These are phyloP conservation scores for Plicaturopsis crispa DNA, from an alignment of 768 basidiomycete species.

Conservation along the genomic window DNA sequence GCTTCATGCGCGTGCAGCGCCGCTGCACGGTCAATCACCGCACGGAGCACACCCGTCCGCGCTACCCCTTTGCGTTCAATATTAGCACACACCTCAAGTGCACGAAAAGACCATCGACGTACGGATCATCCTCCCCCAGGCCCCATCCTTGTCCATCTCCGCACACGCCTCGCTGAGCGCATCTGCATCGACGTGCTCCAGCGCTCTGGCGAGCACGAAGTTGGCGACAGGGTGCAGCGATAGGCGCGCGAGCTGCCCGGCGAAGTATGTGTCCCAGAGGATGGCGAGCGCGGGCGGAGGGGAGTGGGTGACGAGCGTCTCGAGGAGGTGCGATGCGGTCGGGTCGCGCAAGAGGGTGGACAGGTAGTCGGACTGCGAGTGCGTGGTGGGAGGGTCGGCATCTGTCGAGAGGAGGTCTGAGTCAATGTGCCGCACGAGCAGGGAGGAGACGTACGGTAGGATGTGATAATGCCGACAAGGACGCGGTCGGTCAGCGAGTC, in stretches of 20 bases:
- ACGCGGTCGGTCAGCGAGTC: conserved; percentile 80
- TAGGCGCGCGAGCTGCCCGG: conserved; percentile 61
- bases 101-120: conserved; percentile 22
- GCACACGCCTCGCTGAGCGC: conserved; percentile 47
- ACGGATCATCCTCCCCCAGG: conserved; percentile 65
- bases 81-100: conserved; percentile 2
- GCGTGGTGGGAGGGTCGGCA: conserved; percentile 22
- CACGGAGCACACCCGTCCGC: conserved; percentile 72
- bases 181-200: conserved; percentile 50
- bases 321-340: conserved; percentile 87
- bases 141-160: conserved; percentile 57
- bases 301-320: conserved; percentile 61
- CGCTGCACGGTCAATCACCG: conserved; percentile 63
- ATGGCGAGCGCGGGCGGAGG: conserved; percentile 52
- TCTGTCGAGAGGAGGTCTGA: conserved; percentile 20
- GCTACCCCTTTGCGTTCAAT: conserved; percentile 44
- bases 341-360: conserved; percentile 77
- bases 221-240: conserved; percentile 89
- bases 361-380: conserved; percentile 70
- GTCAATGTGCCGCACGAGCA: not conserved
- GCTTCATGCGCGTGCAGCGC: conserved; percentile 33
- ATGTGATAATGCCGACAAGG: conserved; percentile 66
- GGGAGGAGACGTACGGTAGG: conserved; percentile 40
- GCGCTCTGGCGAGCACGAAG: conserved; percentile 80
- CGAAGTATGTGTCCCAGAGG: conserved; percentile 77